phyloP scores from a whole-genome alignment of 1,139 yeast genomes.

The Taphrina wiesneri region DNA sequence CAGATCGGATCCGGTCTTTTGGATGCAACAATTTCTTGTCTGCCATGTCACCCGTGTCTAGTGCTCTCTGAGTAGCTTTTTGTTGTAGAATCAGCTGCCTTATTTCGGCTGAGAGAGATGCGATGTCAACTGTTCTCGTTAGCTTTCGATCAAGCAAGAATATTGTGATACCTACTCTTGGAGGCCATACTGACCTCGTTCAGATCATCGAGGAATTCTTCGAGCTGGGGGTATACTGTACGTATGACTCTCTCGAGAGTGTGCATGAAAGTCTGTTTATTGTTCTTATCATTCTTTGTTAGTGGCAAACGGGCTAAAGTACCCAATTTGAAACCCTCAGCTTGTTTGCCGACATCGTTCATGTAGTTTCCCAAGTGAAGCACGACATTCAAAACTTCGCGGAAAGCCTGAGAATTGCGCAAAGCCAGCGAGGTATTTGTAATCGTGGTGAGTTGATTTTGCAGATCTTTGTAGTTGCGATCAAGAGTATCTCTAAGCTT shows the following conservation, averaged over 20 bases:
- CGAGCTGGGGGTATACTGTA: conserved; percentile 72
- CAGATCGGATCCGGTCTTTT: conserved; percentile 62
- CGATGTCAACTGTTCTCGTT: conserved; percentile 9
- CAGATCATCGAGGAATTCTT: conserved; percentile 75
- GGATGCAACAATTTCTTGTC: conserved; percentile 72
- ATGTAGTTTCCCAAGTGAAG: conserved; percentile 87
- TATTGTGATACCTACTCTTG: conserved; percentile 52
- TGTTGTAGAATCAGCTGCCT: conserved; percentile 8
- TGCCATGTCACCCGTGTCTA: conserved; percentile 72
- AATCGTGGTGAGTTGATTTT: conserved; percentile 60
- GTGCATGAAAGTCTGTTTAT: conserved; percentile 78
- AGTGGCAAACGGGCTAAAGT: conserved; percentile 80
- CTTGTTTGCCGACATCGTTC: conserved; percentile 81
- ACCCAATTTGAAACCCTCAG: conserved; percentile 78
- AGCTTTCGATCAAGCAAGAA: conserved; percentile 40
- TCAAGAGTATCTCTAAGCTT: conserved; percentile 66
- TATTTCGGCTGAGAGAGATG: conserved; percentile 22
- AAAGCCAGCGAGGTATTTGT: conserved; percentile 68
- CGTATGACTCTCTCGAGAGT: conserved; percentile 81
- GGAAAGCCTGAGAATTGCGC: conserved; percentile 63
- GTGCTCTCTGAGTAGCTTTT: conserved; percentile 49
- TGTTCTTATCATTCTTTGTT: conserved; percentile 74
- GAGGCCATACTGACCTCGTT: conserved; percentile 62
- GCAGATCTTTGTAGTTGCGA: conserved; percentile 70
- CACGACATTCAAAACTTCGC: conserved; percentile 69